phyloP scores from a whole-genome alignment of 2,329 filamentous ascomycete genomes.

The Verticillium dahliae region DNA sequence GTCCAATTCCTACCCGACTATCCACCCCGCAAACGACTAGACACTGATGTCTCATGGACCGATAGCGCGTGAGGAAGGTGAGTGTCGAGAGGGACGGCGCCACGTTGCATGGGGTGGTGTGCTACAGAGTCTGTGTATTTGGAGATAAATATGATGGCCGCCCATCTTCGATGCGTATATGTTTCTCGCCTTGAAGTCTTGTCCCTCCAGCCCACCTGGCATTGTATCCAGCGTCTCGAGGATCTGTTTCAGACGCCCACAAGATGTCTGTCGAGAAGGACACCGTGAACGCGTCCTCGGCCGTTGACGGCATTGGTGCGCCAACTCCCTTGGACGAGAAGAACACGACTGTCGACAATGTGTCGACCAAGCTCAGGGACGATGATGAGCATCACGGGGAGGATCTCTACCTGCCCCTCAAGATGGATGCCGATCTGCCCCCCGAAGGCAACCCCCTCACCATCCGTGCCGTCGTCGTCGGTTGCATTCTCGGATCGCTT shows the following conservation, averaged over 20 bases:
- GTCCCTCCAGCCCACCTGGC: neutral
- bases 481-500: constrained; percentile 48
- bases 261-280: constrained; percentile 1
- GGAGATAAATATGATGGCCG: neutral
- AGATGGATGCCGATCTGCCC: constrained; percentile 25
- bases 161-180: neutral
- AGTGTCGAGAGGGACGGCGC: neutral
- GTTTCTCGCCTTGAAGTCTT: neutral
- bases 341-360: neutral
- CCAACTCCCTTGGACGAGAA: neutral
- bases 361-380: constrained; percentile 17
- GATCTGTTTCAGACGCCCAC: neutral
- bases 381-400: constrained; percentile 21
- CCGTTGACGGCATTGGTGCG: neutral
- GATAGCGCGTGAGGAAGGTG: neutral
- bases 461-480: constrained; percentile 46
- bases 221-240: neutral
- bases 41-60: neutral
- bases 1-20: neutral
- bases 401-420: constrained; percentile 32
- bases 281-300: neutral
- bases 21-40: neutral
- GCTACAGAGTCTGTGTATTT: neutral
- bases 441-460: constrained; percentile 45
- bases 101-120: neutral